phyloP scores from a whole-genome alignment of 768 basidiomycete species.

The Lactarius deliciosus region DNA sequence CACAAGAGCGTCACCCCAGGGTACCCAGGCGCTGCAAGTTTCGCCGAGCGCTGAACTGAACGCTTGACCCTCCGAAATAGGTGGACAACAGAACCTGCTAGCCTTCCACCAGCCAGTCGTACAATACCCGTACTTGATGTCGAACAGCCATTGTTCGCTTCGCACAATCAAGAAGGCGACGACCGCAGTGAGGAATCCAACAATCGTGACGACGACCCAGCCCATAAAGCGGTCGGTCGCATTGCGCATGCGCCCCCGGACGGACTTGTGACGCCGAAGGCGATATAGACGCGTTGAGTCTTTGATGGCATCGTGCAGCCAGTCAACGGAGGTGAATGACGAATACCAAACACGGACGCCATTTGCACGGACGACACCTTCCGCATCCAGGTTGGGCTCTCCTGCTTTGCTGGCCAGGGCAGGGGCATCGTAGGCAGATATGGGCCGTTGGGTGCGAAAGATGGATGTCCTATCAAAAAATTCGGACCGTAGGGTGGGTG shows the following conservation, averaged over 20 bases:
- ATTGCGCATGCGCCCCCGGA: constrained; percentile 63
- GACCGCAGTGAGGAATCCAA: constrained; percentile 83
- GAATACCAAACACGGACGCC: constrained; percentile 93
- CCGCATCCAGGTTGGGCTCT: constrained; percentile 45
- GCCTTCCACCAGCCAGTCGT: constrained; percentile 64
- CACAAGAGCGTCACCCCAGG: constrained; percentile 66
- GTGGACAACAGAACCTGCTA: constrained; percentile 79
- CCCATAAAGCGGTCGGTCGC: constrained; percentile 76
- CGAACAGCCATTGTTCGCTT: constrained; percentile 86
- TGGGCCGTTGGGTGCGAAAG: constrained; percentile 55
- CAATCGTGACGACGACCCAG: constrained; percentile 86
- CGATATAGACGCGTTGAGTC: constrained; percentile 80
- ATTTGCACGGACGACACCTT: constrained; percentile 59
- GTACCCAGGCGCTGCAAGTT: constrained; percentile 65
- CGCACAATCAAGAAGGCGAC: constrained; percentile 86
- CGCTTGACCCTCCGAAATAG: constrained; percentile 27
- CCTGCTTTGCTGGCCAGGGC: constrained; percentile 37
- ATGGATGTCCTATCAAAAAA: constrained; percentile 37
- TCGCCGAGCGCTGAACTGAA: constrained; percentile 30
- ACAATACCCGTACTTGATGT: constrained; percentile 92
- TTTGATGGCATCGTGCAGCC: constrained; percentile 96
- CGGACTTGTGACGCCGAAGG: constrained; percentile 66
- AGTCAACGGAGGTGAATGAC: constrained; percentile 89
- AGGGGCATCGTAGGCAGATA: constrained; percentile 69
- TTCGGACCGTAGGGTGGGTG: constrained; percentile 37